Conservation (phyloP, 192 early-diverging fungal species). For the Coemansia sp. region DNA sequence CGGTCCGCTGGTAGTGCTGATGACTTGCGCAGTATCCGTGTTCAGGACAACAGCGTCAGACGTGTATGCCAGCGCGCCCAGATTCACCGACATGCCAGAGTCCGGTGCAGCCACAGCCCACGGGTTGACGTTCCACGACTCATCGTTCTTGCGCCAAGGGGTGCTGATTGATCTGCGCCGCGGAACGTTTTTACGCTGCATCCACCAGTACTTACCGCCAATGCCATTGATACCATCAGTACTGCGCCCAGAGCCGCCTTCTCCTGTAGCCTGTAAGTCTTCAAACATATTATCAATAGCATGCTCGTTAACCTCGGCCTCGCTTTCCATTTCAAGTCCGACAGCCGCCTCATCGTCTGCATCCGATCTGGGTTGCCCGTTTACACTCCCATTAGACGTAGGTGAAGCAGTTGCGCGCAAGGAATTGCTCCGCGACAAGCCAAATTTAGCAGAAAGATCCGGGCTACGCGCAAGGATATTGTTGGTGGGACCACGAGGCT, state of each 20-base stretch:
- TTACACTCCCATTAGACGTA: neutral
- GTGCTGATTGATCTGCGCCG: slow-evolving; percentile 45
- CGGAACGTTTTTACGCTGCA: slow-evolving; percentile 49
- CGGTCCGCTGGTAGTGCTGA: slow-evolving; percentile 3
- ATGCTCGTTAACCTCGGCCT: slow-evolving; percentile 56
- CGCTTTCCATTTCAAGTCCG: slow-evolving; percentile 49
- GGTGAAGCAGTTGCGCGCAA: neutral
- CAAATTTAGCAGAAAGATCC: slow-evolving; percentile 41
- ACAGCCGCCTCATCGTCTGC: slow-evolving; percentile 32
- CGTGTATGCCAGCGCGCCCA: slow-evolving; percentile 33
- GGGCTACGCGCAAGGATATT: slow-evolving; percentile 51
- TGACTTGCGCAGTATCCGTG: slow-evolving; percentile 18
- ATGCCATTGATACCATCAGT: slow-evolving; percentile 6
- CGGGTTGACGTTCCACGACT: slow-evolving; percentile 54
- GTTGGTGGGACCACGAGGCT: slow-evolving; percentile 50
- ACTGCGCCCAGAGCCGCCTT: slow-evolving; percentile 5
- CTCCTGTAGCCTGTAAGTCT: slow-evolving; percentile 31
- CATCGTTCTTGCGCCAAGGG: slow-evolving; percentile 53
- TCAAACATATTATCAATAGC: slow-evolving; percentile 52
- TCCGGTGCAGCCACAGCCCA: slow-evolving; percentile 18
- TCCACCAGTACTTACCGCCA: slow-evolving; percentile 44
- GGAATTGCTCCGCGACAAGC: slow-evolving; percentile 13
- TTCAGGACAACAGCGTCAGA: slow-evolving; percentile 32
- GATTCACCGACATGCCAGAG: neutral
- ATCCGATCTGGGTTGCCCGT: slow-evolving; percentile 11